Evolutionary conservation across 352 stramenopile genomes (phyloP).

Genomic region (Aphanomyces astaci): DNA sequence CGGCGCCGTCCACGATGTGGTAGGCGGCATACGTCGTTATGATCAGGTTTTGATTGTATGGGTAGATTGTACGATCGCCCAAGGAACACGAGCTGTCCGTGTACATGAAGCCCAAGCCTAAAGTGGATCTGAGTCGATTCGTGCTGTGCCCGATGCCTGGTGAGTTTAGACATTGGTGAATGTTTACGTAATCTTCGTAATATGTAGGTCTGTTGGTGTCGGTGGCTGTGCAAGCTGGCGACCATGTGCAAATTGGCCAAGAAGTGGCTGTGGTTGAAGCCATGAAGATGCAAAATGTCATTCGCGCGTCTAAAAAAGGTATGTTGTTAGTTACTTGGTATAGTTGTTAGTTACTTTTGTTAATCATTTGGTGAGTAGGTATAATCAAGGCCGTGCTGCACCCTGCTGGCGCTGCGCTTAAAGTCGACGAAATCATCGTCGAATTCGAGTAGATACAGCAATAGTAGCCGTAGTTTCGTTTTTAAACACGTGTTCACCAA

Average conservation of each 20-base stretch:
- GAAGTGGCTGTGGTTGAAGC: slow-evolving; percentile 93
- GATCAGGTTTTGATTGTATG: too few species aligned
- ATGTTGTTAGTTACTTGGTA: neutral
- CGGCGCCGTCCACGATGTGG: slow-evolving; percentile 82
- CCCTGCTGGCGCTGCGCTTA: slow-evolving; percentile 81
- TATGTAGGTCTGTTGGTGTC: slow-evolving; percentile 73
- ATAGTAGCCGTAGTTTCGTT: too few species aligned
- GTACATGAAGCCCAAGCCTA: slow-evolving; percentile 87
- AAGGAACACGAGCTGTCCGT: slow-evolving; percentile 76
- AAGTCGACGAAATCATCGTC: slow-evolving; percentile 87
- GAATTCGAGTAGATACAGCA: slow-evolving; percentile 89
- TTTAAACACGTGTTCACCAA: too few species aligned
- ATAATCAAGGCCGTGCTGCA: slow-evolving; percentile 77
- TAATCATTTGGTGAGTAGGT: slow-evolving; percentile 11
- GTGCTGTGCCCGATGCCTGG: slow-evolving; percentile 95
- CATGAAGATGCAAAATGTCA: slow-evolving; percentile 99
- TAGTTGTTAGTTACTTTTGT: neutral
- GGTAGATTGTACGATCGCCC: slow-evolving; percentile 83
- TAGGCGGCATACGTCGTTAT: too few species aligned
- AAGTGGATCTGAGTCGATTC: slow-evolving; percentile 86
- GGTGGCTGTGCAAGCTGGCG: slow-evolving; percentile 73
- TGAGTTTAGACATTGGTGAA: too few species aligned
- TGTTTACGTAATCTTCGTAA: too few species aligned
- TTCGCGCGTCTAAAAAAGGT: slow-evolving; percentile 86
- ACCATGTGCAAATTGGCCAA: slow-evolving; percentile 90